These are phyloP conservation scores for Fusarium protoensiforme DNA, from an alignment of 2,329 filamentous ascomycete species.

Conservation along the genomic window DNA sequence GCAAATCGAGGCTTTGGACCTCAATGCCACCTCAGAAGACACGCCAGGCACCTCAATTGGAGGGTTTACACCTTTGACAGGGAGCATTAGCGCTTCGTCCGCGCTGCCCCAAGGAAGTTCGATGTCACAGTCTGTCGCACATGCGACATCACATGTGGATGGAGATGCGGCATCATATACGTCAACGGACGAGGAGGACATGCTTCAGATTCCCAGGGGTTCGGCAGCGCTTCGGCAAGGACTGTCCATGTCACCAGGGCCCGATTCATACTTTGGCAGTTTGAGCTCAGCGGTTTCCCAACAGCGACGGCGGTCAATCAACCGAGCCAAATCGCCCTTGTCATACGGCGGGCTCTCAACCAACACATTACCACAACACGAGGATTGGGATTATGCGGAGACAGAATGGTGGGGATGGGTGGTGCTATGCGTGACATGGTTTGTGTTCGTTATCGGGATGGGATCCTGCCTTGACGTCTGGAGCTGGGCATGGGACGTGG, in stretches of 20 bases:
- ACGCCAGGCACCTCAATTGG: constrained; percentile 60
- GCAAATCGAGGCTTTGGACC: constrained; percentile 53
- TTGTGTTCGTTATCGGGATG: constrained; percentile 97
- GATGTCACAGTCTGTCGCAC: constrained; percentile 23
- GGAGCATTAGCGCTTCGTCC: constrained; percentile 21
- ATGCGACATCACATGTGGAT: constrained; percentile 21
- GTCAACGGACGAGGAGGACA: constrained; percentile 87
- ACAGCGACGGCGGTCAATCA: constrained; percentile 58
- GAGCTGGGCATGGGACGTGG: constrained; percentile 99
- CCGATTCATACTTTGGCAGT: constrained; percentile 71
- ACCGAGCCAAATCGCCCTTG: constrained; percentile 69
- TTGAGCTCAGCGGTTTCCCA: constrained; percentile 53
- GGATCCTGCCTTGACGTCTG: constrained; percentile 94
- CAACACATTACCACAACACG: constrained; percentile 59
- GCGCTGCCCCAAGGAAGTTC: constrained; percentile 21
- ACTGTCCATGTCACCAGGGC: constrained; percentile 63
- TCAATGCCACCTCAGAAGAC: constrained; percentile 58
- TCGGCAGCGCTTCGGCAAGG: constrained; percentile 56
- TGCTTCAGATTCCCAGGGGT: constrained; percentile 70
- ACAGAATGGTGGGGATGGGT: constrained; percentile 99
- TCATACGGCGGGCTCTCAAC: constrained; percentile 65
- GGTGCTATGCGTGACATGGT: constrained; percentile 89
- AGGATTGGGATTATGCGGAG: constrained; percentile 89
- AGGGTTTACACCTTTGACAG: constrained; percentile 54
- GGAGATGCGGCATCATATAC: constrained; percentile 47